phyloP scores from a whole-genome alignment of 2,329 filamentous ascomycete species.

The Aspergillus ruber region DNA sequence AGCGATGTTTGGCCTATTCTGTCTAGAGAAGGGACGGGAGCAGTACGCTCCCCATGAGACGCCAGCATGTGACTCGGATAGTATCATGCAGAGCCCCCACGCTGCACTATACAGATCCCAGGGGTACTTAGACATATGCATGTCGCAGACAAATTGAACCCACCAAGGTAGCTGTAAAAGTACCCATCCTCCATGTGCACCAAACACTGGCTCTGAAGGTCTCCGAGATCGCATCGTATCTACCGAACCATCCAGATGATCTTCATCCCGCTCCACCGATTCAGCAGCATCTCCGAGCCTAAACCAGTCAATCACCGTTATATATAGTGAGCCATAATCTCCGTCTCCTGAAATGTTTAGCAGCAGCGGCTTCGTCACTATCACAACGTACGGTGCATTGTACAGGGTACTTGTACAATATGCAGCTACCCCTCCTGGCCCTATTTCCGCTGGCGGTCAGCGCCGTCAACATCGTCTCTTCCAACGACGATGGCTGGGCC shows the following conservation, averaged over 20 bases:
- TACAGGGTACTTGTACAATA: neutral
- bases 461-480: conserved; percentile 53
- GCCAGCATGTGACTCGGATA: too few relatives aligned
- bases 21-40: too few relatives aligned
- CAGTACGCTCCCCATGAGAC: too few relatives aligned
- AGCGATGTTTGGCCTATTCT: too few relatives aligned
- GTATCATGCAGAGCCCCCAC: too few relatives aligned
- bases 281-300: neutral
- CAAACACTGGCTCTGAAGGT: neutral
- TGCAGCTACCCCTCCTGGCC: conserved; percentile 1
- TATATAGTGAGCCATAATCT: neutral
- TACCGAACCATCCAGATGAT: neutral
- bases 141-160: too few relatives aligned
- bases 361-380: neutral
- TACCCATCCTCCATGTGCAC: neutral
- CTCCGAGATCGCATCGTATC: neutral
- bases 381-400: neutral
- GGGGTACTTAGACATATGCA: too few relatives aligned
- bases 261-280: neutral
- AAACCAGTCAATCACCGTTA: neutral
- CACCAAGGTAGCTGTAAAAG: too few relatives aligned
- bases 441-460: conserved; percentile 18
- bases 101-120: too few relatives aligned
- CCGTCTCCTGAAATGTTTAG: neutral
- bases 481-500: conserved; percentile 70